Conservation (phyloP, 176 grass and related monocot species). For the Phyllostachys edulis region DNA sequence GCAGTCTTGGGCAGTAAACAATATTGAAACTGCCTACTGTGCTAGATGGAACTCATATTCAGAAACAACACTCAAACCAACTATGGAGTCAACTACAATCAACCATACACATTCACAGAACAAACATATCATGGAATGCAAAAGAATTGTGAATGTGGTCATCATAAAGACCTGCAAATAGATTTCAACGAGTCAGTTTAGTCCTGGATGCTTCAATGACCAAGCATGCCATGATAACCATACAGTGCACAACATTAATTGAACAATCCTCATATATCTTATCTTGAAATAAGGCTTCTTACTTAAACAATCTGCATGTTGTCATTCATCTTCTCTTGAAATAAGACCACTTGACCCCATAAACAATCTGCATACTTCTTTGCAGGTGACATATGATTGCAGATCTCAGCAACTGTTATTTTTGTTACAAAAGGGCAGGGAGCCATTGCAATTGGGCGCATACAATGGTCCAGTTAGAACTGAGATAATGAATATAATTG, state of each 20-base stretch:
- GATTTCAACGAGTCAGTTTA: background rate
- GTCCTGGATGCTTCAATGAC: background rate
- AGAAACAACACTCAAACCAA: background rate
- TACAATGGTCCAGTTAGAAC: background rate
- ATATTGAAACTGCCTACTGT: background rate
- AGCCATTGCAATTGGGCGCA: background rate
- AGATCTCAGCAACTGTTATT: background rate
- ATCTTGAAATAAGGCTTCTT: background rate
- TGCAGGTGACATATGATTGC: background rate
- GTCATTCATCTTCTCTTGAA: background rate
- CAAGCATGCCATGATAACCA: background rate
- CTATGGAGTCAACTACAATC: background rate
- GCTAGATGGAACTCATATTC: background rate
- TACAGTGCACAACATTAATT: background rate
- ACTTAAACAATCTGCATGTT: background rate
- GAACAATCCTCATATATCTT: background rate
- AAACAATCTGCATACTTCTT: background rate
- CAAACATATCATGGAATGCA: background rate
- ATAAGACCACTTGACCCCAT: background rate
- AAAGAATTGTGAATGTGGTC: background rate
- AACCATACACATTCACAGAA: background rate
- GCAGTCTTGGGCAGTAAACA: background rate
- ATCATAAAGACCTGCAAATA: conserved; percentile 2
- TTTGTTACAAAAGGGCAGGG: background rate
- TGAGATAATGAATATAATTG: background rate